Evolutionary conservation across 2,329 filamentous ascomycete genomes (phyloP).

Genomic region (Huntiella savannae): DNA sequence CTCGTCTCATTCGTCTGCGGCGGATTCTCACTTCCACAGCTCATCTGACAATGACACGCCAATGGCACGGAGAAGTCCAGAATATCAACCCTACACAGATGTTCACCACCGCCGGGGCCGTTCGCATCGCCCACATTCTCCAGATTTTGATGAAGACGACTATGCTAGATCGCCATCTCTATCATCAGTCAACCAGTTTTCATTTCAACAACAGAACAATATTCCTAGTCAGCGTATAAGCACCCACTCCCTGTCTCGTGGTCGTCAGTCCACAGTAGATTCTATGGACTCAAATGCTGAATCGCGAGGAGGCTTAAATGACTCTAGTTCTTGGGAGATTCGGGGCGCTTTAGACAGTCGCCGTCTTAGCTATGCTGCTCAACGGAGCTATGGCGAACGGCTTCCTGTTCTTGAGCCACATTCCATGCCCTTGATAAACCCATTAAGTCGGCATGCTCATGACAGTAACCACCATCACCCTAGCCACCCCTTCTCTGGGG

Average conservation of each 20-base stretch:
- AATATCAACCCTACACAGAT: conserved; percentile 2
- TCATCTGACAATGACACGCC: conserved; percentile 10
- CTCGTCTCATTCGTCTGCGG: conserved; percentile 4
- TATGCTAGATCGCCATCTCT: conserved; percentile 1
- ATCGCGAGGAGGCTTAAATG: background rate
- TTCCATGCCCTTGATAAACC: background rate
- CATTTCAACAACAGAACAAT: background rate
- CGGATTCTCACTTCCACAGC: conserved; percentile 5
- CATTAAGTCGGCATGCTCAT: no score
- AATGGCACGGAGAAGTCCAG: conserved; percentile 7
- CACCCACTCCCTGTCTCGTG: background rate
- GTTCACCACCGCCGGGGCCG: background rate
- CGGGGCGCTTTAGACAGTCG: no score
- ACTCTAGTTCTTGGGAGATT: background rate
- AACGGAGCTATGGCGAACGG: background rate
- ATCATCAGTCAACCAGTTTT: conserved; percentile 1
- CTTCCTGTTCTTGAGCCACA: background rate
- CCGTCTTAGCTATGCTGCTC: background rate
- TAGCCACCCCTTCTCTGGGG: no score
- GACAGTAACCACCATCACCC: no score
- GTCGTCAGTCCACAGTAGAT: background rate
- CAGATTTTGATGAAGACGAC: conserved; percentile 1
- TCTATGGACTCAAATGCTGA: background rate
- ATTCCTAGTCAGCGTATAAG: conserved; percentile 3
- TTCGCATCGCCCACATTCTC: background rate